Conservation (phyloP, 1,139 yeast species). For the Debaryomyces robertsiae region DNA sequence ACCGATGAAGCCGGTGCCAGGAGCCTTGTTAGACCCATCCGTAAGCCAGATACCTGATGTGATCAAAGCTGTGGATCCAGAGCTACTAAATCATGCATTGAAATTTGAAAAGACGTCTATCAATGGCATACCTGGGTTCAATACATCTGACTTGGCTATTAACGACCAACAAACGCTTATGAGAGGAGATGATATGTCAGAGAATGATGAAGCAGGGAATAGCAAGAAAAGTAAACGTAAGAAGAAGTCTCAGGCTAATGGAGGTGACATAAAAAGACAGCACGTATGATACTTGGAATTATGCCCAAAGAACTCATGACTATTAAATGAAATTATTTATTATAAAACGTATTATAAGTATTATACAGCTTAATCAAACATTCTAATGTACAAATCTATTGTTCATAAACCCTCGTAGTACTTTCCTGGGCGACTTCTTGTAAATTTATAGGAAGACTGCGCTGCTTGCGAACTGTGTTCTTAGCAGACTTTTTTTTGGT, state of each 20-base stretch:
- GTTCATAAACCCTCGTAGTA: no score
- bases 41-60: slow-evolving; percentile 41
- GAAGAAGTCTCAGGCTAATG: slow-evolving; percentile 32
- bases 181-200: slow-evolving; percentile 47
- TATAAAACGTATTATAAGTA: background rate
- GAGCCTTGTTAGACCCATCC: slow-evolving; percentile 54
- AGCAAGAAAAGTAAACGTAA: slow-evolving; percentile 37
- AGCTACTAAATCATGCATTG: slow-evolving; percentile 53
- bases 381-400: no score
- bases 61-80: slow-evolving; percentile 53
- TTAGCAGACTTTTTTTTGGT: slow-evolving; percentile 18
- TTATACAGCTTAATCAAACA: background rate
- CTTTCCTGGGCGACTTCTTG: background rate
- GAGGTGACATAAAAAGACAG: slow-evolving; percentile 41
- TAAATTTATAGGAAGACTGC: background rate
- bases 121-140: slow-evolving; percentile 80
- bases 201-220: slow-evolving; percentile 37
- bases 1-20: slow-evolving; percentile 54
- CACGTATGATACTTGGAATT: slow-evolving; percentile 26
- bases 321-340: slow-evolving; percentile 2
- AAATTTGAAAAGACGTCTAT: slow-evolving; percentile 69
- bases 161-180: slow-evolving; percentile 51
- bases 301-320: slow-evolving; percentile 8
- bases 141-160: slow-evolving; percentile 66
- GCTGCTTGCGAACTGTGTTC: background rate